Base-by-base conservation (phyloP, 2,329 filamentous ascomycete genomes). In the Teratosphaeria destructans region DNA sequence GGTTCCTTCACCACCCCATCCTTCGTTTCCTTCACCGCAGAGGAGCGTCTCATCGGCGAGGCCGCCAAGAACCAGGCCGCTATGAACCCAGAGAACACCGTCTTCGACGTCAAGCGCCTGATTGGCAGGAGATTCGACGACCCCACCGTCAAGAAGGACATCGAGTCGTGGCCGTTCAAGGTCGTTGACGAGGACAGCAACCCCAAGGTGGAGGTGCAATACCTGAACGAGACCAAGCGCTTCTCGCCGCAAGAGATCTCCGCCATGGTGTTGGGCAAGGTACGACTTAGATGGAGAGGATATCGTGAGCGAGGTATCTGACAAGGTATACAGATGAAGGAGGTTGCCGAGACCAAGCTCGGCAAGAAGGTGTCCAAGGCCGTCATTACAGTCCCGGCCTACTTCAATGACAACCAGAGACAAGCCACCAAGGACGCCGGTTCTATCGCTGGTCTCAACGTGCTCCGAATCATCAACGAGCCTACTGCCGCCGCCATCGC, bases 381-480 rank as follows among this genome's bases (percentile, higher is more conserved):
- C 66, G 94, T 99, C 77, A 92, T 99, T 78, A 99, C 94, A 64
- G 94, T 97, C 61, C 94, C 94, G 61, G 94, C 94, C 75, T 99
- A 99, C 85, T 99, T 99, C 90, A 97, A 97, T 85, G 94, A 99
- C 86, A 96, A 95, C 84, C 94, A 99, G 84, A 89, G 94, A 81
- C 94, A 97, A 81, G 90, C 94, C 68, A 99, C 94, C 81, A 97
- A 97, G 87, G 94, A 97, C 75, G 94, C 94, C 68, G 94, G 94
- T 87, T 89, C 93, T 77, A 99, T 99, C 74, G 82, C 93, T 73
- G 94, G 93, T 71, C 87, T 99, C 65, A 96, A 97, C 81, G 91
- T 99, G 70, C 92, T 99, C 78, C 92, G 94, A 85, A 97, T 99
- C 82, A 97, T 99, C 82, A 99, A 99, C 86, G 94, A 99, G 83